A percentile compares a stretch with the other conserved stretches of the same genome.
Conservation (phyloP, 192 early-diverging fungal species). For the Geranomyces variabilis region DNA sequence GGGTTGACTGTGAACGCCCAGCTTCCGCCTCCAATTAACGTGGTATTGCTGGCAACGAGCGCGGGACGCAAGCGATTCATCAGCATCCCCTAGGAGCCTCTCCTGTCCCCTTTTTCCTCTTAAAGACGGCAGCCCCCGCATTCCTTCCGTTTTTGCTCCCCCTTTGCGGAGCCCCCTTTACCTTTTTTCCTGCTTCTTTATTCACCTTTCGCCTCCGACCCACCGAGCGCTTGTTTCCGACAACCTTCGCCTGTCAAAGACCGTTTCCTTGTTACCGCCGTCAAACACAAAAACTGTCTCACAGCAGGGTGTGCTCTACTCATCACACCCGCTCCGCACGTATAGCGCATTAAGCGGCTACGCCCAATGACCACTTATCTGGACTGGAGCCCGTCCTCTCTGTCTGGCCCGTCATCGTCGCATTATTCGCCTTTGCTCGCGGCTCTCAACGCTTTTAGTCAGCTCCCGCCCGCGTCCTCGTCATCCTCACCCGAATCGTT, state of each 20-base stretch:
- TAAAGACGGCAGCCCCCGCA: not conserved
- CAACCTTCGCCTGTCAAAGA: not conserved
- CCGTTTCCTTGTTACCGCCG: not conserved
- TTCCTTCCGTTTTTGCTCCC: not conserved
- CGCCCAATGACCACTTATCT: constrained; percentile 14
- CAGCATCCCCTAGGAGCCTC: too few relatives aligned
- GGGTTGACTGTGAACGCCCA: too few relatives aligned
- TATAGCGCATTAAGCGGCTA: not conserved
- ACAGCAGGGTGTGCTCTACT: not conserved
- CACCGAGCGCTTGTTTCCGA: not conserved
- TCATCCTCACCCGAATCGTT: too few relatives aligned
- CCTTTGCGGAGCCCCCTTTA: not conserved
- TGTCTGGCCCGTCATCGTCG: constrained; percentile 8
- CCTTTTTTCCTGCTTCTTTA: not conserved
- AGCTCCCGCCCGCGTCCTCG: not conserved
- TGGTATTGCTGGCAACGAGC: too few relatives aligned
- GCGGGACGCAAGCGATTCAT: too few relatives aligned
- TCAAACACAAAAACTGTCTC: not conserved
- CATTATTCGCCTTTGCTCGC: constrained; percentile 8
- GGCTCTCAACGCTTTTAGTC: not conserved
- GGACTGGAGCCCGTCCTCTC: constrained; percentile 18
- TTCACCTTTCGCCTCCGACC: not conserved
- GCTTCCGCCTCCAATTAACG: too few relatives aligned
- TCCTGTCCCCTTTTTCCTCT: not conserved
- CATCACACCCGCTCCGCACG: not conserved